Percentiles rank a stretch among this genome's conserved stretches.
Conservation (phyloP, 1,284 basidiomycete species). For the Irpex lacteus region DNA sequence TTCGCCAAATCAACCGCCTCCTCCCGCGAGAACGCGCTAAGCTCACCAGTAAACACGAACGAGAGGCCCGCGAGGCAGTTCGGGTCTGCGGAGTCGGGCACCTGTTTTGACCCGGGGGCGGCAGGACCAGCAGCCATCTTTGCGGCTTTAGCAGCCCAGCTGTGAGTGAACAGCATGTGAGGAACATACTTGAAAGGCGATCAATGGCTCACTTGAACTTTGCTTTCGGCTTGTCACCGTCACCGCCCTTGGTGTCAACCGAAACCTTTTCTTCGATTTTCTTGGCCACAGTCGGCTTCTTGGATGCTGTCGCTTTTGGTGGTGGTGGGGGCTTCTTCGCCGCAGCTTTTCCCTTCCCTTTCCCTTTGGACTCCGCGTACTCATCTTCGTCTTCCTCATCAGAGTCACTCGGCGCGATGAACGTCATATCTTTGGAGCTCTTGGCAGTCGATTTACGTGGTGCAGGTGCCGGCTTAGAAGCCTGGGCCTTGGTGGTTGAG, state of each 20-base stretch:
- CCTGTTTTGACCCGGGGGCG: slow-evolving; percentile 77
- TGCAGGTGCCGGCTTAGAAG: not conserved
- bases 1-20: slow-evolving; percentile 89
- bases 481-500: not conserved
- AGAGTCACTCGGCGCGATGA: slow-evolving; percentile 9
- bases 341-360: slow-evolving; percentile 21
- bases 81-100: slow-evolving; percentile 71
- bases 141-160: slow-evolving; percentile 68
- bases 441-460: slow-evolving; percentile 3
- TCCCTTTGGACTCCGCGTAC: slow-evolving; percentile 20
- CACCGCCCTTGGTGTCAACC: slow-evolving; percentile 14
- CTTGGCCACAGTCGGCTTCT: slow-evolving; percentile 19
- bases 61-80: slow-evolving; percentile 87
- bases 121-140: slow-evolving; percentile 69
- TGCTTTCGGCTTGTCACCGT: slow-evolving; percentile 24
- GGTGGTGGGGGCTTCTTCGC: slow-evolving; percentile 17
- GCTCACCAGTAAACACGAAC: slow-evolving; percentile 95
- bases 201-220: slow-evolving; percentile 31
- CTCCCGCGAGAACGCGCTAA: slow-evolving; percentile 84
- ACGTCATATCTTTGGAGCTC: slow-evolving; percentile 9
- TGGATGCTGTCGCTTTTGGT: slow-evolving; percentile 17
- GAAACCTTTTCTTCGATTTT: slow-evolving; percentile 19
- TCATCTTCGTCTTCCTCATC: slow-evolving; percentile 19
- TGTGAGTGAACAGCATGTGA: slow-evolving; percentile 23
- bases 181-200: not conserved